Percentiles rank a stretch among this genome's conserved stretches.
Evolutionary conservation across 768 basidiomycete species (phyloP).

Genomic region (Pulveroboletus sp.): DNA sequence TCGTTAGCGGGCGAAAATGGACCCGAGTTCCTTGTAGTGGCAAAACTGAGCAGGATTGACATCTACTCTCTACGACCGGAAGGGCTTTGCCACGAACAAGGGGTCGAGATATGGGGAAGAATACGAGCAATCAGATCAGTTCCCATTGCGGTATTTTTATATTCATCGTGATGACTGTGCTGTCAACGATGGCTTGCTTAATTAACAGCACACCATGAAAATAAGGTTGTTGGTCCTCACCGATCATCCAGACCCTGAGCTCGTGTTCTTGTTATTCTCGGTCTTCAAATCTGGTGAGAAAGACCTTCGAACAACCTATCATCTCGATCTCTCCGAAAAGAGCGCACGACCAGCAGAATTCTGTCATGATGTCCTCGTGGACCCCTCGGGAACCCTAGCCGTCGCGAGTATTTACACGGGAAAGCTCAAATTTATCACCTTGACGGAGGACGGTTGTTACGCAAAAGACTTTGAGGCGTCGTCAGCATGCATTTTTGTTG

Average conservation of each 20-base stretch:
- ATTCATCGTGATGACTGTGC: neutral
- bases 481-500: constrained; percentile 40
- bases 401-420: constrained; percentile 67
- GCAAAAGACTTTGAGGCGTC: constrained; percentile 59
- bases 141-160: constrained; percentile 47
- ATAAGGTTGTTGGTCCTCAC: constrained; percentile 60
- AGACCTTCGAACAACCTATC: constrained; percentile 39
- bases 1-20: constrained; percentile 46
- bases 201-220: constrained; percentile 31
- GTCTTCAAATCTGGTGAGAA: constrained; percentile 33
- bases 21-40: constrained; percentile 65
- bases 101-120: constrained; percentile 67
- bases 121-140: constrained; percentile 55
- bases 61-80: constrained; percentile 62
- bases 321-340: constrained; percentile 55
- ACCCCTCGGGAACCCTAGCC: constrained; percentile 58
- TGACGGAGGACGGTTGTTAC: constrained; percentile 52
- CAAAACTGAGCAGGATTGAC: constrained; percentile 64
- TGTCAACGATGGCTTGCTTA: constrained; percentile 6
- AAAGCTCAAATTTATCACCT: constrained; percentile 60
- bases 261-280: constrained; percentile 59
- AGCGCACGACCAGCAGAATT: constrained; percentile 65
- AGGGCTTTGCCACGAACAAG: constrained; percentile 59
- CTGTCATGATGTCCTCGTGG: constrained; percentile 65
- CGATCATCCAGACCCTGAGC: constrained; percentile 74